Percentiles rank a stretch among this genome's conserved stretches.
These are phyloP conservation scores for Pichia terricola DNA, from an alignment of 1,139 yeast species.

Conservation along the genomic window DNA sequence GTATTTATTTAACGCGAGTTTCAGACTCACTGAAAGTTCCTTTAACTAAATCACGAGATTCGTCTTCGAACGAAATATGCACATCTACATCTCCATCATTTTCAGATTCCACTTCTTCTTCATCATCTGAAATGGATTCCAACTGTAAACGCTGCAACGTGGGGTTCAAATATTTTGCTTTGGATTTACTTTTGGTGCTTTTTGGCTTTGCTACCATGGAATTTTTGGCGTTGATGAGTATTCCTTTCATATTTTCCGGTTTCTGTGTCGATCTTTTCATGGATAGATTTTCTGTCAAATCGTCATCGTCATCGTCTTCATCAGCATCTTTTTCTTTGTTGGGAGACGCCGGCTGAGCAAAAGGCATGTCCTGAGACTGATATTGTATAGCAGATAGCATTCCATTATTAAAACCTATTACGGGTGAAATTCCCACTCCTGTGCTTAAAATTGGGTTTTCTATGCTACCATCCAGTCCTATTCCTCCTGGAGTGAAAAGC, in stretches of 20 bases:
- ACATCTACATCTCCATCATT: too few species aligned
- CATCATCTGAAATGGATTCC: constrained; percentile 11
- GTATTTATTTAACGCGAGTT: too few species aligned
- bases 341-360: too few species aligned
- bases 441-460: constrained; percentile 5
- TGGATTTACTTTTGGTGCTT: neutral
- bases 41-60: too few species aligned
- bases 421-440: constrained; percentile 11
- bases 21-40: too few species aligned
- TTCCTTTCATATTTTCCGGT: neutral
- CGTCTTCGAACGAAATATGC: too few species aligned
- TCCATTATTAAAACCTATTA: constrained; percentile 14
- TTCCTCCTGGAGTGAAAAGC: constrained; percentile 10
- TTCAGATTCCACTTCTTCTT: constrained; percentile 1
- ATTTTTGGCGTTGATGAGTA: too few species aligned
- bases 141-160: constrained; percentile 14
- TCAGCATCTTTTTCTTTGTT: too few species aligned
- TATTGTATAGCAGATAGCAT: constrained; percentile 10
- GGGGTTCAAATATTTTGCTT: constrained; percentile 12
- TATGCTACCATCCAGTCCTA: constrained; percentile 6
- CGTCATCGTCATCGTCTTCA: neutral
- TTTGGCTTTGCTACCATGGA: constrained; percentile 4
- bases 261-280: neutral
- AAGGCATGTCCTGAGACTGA: too few species aligned
- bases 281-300: neutral